Conservation (phyloP, 345 rosid genomes). For the Heritiera littoralis region DNA sequence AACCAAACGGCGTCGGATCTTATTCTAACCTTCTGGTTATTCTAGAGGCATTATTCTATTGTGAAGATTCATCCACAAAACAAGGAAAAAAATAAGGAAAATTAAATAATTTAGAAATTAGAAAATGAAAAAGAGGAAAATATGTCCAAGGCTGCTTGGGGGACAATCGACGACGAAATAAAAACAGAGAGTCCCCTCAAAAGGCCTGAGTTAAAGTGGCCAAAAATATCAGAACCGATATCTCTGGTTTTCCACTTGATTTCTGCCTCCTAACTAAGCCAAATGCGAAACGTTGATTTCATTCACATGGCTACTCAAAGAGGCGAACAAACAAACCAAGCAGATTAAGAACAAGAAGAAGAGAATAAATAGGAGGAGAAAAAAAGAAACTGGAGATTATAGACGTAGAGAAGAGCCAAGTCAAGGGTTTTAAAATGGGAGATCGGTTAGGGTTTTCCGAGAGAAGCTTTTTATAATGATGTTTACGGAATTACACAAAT, state of each 20-base stretch:
- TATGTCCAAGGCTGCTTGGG: conserved; percentile 38
- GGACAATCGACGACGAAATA: conserved; percentile 16
- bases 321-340: conserved; percentile 20
- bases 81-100: not conserved
- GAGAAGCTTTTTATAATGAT: not conserved
- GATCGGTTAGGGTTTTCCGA: not conserved
- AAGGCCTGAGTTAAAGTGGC: conserved; percentile 24
- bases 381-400: not conserved
- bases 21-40: conserved; percentile 31
- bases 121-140: not conserved
- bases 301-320: conserved; percentile 45
- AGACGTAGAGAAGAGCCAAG: not conserved
- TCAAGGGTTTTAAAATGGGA: not conserved
- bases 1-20: conserved; percentile 30
- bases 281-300: conserved; percentile 7
- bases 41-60: conserved; percentile 24
- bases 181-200: conserved; percentile 29
- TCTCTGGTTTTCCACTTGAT: conserved; percentile 8
- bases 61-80: not conserved
- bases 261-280: conserved; percentile 44
- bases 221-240: not conserved
- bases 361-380: not conserved
- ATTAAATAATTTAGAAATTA: not conserved
- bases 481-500: not conserved
- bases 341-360: no score